These are phyloP conservation scores for Trametes hirsuta DNA, from an alignment of 1,284 basidiomycete species.

Conservation along the genomic window DNA sequence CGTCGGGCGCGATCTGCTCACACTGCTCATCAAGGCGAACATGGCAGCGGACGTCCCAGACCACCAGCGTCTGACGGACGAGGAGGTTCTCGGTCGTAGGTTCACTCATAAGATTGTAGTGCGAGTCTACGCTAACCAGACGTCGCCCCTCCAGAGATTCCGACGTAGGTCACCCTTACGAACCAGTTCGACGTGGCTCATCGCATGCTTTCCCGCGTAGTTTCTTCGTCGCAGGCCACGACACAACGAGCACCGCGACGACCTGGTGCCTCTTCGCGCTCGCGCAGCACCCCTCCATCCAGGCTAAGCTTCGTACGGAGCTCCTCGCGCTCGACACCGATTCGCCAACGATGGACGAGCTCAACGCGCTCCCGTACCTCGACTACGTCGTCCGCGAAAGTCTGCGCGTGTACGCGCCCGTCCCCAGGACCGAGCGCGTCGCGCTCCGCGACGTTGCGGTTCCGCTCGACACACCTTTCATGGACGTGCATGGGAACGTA, in stretches of 20 bases:
- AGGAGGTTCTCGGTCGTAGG: constrained; percentile 58
- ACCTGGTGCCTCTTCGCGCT: constrained; percentile 72
- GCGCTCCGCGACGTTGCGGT: constrained; percentile 53
- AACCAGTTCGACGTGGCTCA: too few relatives aligned
- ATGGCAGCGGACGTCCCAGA: constrained; percentile 46
- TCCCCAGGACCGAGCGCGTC: constrained; percentile 56
- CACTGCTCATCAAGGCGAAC: constrained; percentile 48
- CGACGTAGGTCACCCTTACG: not conserved
- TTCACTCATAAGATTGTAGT: not conserved
- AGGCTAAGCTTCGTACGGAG: constrained; percentile 73
- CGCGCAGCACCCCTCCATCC: constrained; percentile 53
- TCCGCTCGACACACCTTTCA: constrained; percentile 36
- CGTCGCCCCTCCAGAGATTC: not conserved
- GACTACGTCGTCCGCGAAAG: constrained; percentile 72
- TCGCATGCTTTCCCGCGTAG: not conserved
- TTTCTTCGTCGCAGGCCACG: constrained; percentile 74
- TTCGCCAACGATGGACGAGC: constrained; percentile 55
- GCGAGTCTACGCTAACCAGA: not conserved
- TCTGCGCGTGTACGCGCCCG: constrained; percentile 68
- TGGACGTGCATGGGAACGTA: constrained; percentile 32
- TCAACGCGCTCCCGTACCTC: constrained; percentile 61
- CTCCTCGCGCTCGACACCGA: constrained; percentile 44
- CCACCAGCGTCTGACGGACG: constrained; percentile 51
- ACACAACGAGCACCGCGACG: constrained; percentile 56
- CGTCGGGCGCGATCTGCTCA: constrained; percentile 34